Evolutionary conservation across 495 filamentous ascomycete species (phyloP), one percentile per base, ranked within the genome.

Genomic region (Venustampulla echinocandica): DNA sequence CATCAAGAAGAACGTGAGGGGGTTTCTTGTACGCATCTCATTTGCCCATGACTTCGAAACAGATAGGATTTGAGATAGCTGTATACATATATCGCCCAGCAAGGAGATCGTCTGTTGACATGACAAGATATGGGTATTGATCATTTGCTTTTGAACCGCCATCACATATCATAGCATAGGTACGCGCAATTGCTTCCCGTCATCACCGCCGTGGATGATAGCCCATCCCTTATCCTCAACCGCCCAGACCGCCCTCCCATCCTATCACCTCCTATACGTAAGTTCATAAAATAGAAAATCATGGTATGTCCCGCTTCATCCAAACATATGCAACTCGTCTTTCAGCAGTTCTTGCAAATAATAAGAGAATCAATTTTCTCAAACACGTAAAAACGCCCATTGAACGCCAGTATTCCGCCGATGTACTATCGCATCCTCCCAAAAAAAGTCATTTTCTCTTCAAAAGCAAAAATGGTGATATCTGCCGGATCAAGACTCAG

Each of bases 301-400:
- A 28, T 56, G 54, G 50, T 57, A 57, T 54, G 50, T 57, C 54
- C 54, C 47, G 28, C 37, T 32, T 46, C 45, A 30, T 40, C 42
- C 37, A 45, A 38, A 17, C 46, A 51, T 52, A 52, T 52, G 49
- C 49, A 51, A 46, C n/a, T 30, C 42, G 5, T 40, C 18, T 19
- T n/a, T 22, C 37, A 40, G n/a, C 6, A n/a, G 37, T 9, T 40
- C 42, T 39, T 27, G 41, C 23, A 24, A 52, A 25, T 19, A 46
- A 47, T 23, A 39, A 22, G 28, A 39, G 15, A 35, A 27, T 20
- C 45, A 50, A 40, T 19, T n/a, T 23, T 10, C 15, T n/a, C 37
- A 42, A 33, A 49, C 45, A 33, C 27, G 38, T 18, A 10, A 23
- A 49, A 42, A 44, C 53, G 46, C 33, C 54, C 54, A 10, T 38